Conservation (phyloP, 495 filamentous ascomycete genomes). For the Podospora bellae-mahoneyi region DNA sequence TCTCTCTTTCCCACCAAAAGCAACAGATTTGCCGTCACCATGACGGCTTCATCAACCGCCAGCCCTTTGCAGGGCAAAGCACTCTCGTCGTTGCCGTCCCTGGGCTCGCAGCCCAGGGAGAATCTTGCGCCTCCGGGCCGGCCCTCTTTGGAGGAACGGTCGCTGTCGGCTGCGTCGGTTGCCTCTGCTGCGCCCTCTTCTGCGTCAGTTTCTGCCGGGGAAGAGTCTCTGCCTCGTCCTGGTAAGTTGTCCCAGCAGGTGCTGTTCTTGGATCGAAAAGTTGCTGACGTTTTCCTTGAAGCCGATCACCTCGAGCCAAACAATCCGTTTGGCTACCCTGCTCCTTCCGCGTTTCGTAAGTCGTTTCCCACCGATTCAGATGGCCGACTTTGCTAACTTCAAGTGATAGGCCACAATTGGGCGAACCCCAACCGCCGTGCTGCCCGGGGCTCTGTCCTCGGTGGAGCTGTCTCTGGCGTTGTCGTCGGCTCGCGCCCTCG, state of each 20-base stretch:
- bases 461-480: neutral
- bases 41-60: neutral
- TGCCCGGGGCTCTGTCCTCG: neutral
- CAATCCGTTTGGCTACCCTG: conserved; percentile 23
- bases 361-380: neutral
- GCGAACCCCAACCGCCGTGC: conserved; percentile 14
- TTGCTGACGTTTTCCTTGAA: neutral
- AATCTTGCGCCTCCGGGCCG: neutral
- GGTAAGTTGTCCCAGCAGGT: neutral
- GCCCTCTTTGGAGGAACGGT: neutral
- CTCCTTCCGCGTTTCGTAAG: conserved; percentile 26
- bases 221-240: neutral
- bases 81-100: neutral
- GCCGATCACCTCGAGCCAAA: conserved; percentile 18
- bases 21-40: neutral
- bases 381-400: neutral
- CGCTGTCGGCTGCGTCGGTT: neutral
- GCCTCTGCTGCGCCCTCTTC: neutral
- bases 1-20: neutral
- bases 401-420: neutral
- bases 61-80: neutral
- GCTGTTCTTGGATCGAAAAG: neutral
- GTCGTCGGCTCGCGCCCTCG: neutral
- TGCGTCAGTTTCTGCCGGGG: neutral
- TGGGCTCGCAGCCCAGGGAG: neutral